These are phyloP conservation scores for Phaeosphaeria sp. DNA, from an alignment of 2,329 filamentous ascomycete genomes.

Conservation along the genomic window DNA sequence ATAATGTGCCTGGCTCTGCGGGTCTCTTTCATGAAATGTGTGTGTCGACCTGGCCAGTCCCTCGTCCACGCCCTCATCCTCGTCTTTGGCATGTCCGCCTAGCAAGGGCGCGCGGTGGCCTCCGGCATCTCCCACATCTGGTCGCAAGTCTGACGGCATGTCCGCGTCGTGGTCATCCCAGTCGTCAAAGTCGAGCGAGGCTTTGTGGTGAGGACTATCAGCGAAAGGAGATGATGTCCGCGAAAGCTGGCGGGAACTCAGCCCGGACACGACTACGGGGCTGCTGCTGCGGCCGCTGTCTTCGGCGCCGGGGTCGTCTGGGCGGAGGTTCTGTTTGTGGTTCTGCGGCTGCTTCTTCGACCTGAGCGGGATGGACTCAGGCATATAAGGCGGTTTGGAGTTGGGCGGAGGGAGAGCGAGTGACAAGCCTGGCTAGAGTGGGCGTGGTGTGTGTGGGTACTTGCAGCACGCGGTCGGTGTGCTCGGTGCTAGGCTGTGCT, in stretches of 20 bases:
- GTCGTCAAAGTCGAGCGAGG: conserved; percentile 52
- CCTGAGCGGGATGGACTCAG: conserved; percentile 45
- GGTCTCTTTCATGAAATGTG: conserved; percentile 75
- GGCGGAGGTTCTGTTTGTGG: conserved; percentile 20
- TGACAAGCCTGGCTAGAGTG: conserved; percentile 12
- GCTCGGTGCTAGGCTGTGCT: conserved; percentile 7
- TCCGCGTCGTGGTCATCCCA: conserved; percentile 54
- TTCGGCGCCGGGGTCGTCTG: conserved; percentile 22
- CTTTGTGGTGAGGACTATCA: conserved; percentile 18
- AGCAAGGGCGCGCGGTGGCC: conserved; percentile 61
- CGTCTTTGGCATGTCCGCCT: conserved; percentile 44
- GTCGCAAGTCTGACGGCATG: conserved; percentile 60
- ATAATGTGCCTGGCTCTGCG: conserved; percentile 67
- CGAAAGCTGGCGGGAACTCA: conserved; percentile 30
- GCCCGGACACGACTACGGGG: conserved; percentile 29
- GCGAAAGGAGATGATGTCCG: conserved; percentile 33
- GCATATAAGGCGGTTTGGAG: conserved; percentile 48
- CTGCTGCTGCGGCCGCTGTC: conserved; percentile 20
- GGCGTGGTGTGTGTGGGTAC: conserved; percentile 12
- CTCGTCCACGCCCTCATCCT: conserved; percentile 47
- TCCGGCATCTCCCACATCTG: conserved; percentile 42
- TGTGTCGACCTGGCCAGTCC: conserved; percentile 61
- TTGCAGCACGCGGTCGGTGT: conserved; percentile 18
- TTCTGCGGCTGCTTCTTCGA: conserved; percentile 33
- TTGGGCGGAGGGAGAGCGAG: conserved; percentile 20